phyloP scores from a whole-genome alignment of 352 stramenopile genomes.

The Phytopythium aichiense region DNA sequence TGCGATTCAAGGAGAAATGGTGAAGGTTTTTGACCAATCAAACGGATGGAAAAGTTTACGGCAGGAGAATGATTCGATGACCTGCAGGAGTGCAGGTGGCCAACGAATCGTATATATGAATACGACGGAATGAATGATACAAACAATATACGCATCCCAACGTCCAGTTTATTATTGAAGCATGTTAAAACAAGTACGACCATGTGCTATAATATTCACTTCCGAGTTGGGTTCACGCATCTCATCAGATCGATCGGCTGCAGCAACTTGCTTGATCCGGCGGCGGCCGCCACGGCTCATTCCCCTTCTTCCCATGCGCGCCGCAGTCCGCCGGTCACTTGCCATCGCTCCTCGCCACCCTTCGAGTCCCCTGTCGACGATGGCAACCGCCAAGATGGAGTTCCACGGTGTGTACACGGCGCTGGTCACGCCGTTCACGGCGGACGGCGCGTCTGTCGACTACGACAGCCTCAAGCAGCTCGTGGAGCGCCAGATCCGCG shows the following conservation, averaged over 20 bases:
- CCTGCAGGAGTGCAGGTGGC: not conserved
- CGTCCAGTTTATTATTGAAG: too few relatives aligned
- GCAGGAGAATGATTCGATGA: not conserved
- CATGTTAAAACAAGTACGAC: too few relatives aligned
- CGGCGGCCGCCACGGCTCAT: not conserved
- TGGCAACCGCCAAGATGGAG: slow-evolving; percentile 27
- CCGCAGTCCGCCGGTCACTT: not conserved
- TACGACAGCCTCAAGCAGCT: slow-evolving; percentile 85
- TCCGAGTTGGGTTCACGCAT: not conserved
- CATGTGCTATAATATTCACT: too few relatives aligned
- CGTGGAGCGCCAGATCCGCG: slow-evolving; percentile 86
- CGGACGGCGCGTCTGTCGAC: slow-evolving; percentile 88
- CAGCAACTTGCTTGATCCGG: too few relatives aligned
- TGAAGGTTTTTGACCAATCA: not conserved
- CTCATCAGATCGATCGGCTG: not conserved
- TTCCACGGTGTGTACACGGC: slow-evolving; percentile 84
- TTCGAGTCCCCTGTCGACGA: not conserved
- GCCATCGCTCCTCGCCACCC: not conserved
- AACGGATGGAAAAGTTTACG: not conserved
- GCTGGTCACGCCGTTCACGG: slow-evolving; percentile 94
- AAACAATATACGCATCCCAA: too few relatives aligned
- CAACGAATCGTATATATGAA: not conserved
- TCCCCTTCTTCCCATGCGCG: not conserved
- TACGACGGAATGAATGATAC: not conserved
- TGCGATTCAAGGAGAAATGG: too few relatives aligned